A percentile compares a stretch with the other conserved stretches of the same genome.
Conservation (phyloP, 495 filamentous ascomycete species). For the Apiosordaria backusii region DNA sequence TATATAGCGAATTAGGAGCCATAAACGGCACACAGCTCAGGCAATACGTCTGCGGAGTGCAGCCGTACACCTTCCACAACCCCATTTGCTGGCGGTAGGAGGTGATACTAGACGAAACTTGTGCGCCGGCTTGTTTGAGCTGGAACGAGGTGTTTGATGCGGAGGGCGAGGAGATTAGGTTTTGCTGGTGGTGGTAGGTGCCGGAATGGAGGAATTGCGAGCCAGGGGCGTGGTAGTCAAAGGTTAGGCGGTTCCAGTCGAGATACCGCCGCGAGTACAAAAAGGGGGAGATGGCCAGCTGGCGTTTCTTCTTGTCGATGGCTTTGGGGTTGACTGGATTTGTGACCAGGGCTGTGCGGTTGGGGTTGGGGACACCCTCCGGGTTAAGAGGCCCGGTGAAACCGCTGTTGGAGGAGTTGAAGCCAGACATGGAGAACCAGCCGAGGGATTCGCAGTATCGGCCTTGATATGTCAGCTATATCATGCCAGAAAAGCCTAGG, state of each 20-base stretch:
- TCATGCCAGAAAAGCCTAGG: no score
- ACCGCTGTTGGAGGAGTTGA: conserved; percentile 38
- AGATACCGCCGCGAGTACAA: conserved; percentile 71
- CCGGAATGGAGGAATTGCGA: conserved; percentile 64
- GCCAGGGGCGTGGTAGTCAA: conserved; percentile 63
- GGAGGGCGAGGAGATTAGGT: not conserved
- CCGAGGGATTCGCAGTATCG: conserved; percentile 87
- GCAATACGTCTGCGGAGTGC: conserved; percentile 67
- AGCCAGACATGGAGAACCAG: conserved; percentile 73
- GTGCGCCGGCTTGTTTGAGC: conserved; percentile 42
- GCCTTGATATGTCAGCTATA: no score
- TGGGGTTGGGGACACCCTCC: conserved; percentile 45
- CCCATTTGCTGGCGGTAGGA: conserved; percentile 58
- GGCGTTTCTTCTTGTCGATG: not conserved
- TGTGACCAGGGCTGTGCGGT: conserved; percentile 33
- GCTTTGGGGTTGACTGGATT: not conserved
- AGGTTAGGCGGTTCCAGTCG: conserved; percentile 79
- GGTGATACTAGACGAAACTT: conserved; percentile 62
- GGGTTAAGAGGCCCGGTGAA: conserved; percentile 33
- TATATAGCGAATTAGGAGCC: conserved; percentile 59
- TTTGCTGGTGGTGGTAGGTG: not conserved
- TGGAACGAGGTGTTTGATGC: not conserved
- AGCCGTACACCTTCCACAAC: conserved; percentile 64
- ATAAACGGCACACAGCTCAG: conserved; percentile 63
- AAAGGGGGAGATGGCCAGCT: conserved; percentile 28